phyloP scores from a whole-genome alignment of 179 eudicot species.

The Silene noctiflora region DNA sequence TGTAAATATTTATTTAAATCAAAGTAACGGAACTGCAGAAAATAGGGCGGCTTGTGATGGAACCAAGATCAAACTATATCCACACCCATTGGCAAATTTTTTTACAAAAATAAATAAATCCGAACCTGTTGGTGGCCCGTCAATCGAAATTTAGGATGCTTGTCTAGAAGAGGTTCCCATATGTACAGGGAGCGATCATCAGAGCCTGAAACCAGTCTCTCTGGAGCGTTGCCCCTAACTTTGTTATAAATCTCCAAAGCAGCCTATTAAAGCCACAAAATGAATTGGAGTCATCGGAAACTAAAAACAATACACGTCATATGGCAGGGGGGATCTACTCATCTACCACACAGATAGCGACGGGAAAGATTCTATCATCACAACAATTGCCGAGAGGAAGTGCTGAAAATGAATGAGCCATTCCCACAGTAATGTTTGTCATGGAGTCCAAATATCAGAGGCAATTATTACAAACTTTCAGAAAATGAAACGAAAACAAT shows the following conservation, averaged over 20 bases:
- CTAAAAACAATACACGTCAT: neutral
- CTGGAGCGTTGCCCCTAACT: conserved; percentile 81
- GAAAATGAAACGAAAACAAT: neutral
- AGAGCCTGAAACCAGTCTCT: conserved; percentile 92
- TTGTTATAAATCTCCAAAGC: conserved; percentile 79
- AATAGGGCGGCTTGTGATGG: too few relatives aligned
- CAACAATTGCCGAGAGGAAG: neutral
- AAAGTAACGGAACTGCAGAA: too few relatives aligned
- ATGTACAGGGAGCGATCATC: conserved; percentile 93
- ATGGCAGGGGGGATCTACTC: too few relatives aligned
- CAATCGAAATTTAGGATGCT: conserved; percentile 90
- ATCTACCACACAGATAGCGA: neutral
- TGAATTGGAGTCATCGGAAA: neutral
- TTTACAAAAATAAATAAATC: neutral
- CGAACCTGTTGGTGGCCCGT: conserved; percentile 96
- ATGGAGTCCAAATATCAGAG: too few relatives aligned
- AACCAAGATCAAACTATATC: neutral
- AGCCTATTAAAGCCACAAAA: conserved; percentile 35
- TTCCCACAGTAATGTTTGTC: too few relatives aligned
- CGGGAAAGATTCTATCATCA: neutral
- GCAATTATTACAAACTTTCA: neutral
- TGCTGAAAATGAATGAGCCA: neutral
- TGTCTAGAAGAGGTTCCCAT: conserved; percentile 86
- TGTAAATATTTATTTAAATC: too few relatives aligned
- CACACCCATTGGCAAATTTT: neutral